phyloP scores from a whole-genome alignment of 2,329 filamentous ascomycete genomes.

The Bipolaris sorokiniana region DNA sequence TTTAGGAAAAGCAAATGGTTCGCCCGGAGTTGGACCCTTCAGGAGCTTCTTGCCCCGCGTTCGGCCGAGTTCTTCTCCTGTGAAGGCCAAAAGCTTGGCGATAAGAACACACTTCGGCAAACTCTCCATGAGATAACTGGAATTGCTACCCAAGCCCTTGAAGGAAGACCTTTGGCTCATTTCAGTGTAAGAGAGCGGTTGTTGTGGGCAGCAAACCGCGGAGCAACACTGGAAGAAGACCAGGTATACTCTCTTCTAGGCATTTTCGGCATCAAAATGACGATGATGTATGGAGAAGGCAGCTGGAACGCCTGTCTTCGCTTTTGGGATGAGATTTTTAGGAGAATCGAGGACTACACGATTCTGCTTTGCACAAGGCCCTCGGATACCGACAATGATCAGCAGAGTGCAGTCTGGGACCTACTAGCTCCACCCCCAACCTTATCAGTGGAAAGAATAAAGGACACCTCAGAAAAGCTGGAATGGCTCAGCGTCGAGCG shows the following conservation, averaged over 20 bases:
- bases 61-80: neutral
- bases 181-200: neutral
- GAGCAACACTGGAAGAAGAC: constrained; percentile 27
- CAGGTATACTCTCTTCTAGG: constrained; percentile 25
- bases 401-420: too few relatives aligned
- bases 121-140: neutral
- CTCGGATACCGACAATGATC: too few relatives aligned
- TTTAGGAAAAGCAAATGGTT: neutral
- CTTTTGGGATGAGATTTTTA: neutral
- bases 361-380: too few relatives aligned
- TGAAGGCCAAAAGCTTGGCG: neutral
- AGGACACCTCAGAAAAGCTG: too few relatives aligned
- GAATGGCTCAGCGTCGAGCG: too few relatives aligned
- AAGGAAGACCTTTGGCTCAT: neutral
- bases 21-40: neutral
- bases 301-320: neutral
- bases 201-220: constrained; percentile 18
- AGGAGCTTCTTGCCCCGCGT: neutral
- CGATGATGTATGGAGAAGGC: constrained; percentile 22
- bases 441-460: too few relatives aligned
- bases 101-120: neutral
- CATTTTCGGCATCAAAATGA: constrained; percentile 26
- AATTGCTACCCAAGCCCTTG: neutral
- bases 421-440: too few relatives aligned
- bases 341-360: too few relatives aligned